A percentile compares a stretch with the other conserved stretches of the same genome.
These are phyloP conservation scores for Talaromyces adpressus DNA, from an alignment of 495 filamentous ascomycete genomes.

Conservation along the genomic window DNA sequence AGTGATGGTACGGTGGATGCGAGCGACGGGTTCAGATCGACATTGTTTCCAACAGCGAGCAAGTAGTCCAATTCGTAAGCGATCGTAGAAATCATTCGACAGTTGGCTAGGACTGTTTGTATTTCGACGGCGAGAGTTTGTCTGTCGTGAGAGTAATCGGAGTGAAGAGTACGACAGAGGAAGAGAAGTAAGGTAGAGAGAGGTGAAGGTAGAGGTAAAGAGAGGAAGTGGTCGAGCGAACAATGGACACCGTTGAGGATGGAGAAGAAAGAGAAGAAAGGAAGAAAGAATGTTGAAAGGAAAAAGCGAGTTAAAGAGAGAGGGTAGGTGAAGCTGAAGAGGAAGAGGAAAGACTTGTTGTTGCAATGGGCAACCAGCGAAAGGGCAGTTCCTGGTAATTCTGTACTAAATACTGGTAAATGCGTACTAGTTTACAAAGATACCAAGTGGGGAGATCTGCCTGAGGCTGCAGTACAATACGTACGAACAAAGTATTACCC, in stretches of 20 bases:
- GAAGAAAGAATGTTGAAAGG: background rate
- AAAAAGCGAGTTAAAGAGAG: background rate
- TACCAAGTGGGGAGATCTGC: background rate
- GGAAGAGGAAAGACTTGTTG: conserved; percentile 1
- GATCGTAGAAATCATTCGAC: background rate
- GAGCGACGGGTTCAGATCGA: background rate
- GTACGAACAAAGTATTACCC: background rate
- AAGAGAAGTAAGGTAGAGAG: background rate
- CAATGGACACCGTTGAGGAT: conserved; percentile 1
- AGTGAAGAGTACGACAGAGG: background rate
- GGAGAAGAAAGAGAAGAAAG: background rate
- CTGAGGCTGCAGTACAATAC: background rate
- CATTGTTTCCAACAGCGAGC: background rate
- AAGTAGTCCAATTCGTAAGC: conserved; percentile 1
- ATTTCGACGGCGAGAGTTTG: background rate
- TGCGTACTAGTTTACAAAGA: too few relatives aligned
- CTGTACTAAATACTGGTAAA: background rate
- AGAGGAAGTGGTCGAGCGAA: background rate
- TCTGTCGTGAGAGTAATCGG: background rate
- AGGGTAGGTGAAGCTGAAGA: background rate
- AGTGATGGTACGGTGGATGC: background rate
- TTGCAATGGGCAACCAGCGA: background rate
- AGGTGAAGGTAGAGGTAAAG: background rate
- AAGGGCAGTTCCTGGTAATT: background rate
- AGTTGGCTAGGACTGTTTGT: background rate